Base-by-base conservation (phyloP, 768 basidiomycete species). In the Sarcodon sp. region DNA sequence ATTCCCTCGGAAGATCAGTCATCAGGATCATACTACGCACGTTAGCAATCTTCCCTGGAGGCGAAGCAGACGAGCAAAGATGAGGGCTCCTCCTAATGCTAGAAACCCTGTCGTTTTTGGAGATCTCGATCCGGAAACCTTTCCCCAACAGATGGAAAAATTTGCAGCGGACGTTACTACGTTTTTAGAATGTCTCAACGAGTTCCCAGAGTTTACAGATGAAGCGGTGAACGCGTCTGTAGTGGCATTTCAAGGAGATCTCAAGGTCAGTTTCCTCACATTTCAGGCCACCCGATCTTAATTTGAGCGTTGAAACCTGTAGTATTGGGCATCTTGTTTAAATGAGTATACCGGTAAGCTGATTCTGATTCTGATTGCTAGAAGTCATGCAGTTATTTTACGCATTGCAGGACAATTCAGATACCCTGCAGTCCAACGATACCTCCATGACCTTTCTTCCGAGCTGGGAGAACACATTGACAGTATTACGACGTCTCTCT, bases 281-380 rank as follows among this genome's bases (percentile, higher is more conserved):
- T 13, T 13, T 13, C 37, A 38, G 37, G 37, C 5, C 37, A 13
- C 37, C 48, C 7, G 41, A 50, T 27, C 21, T 27, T 27, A 6
- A 10, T 31, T 2, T 13, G 46, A 34, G 33, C 13, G 53, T 52
- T 47, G 11, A 33, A n/a, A 16, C 43, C 49, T 52, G 5, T 54
- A 83, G 80, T 84, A 85, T 53, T 85, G 84, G 84, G 71, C 83
- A 9, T 81, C 80, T 36, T 84, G 82, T 57, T 62, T 87, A 44
- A 69, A 69, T 51, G 76, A 76, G 49, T 87, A 84, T 55, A 61
- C 70, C 54, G 76, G 81, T 77, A 54, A 48, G 65, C 54, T 33
- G 12, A 16, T 16, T 16, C 46, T 33, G 44, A 34, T 31, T 31
- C 39, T 15, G 3, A 27, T 9, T 16, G 33, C 36, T 35, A 46